Percentiles rank a stretch among this genome's conserved stretches.
phyloP scores from a whole-genome alignment of 164 flowering plant species.

The Kalanchoe fedtschenkoi region DNA sequence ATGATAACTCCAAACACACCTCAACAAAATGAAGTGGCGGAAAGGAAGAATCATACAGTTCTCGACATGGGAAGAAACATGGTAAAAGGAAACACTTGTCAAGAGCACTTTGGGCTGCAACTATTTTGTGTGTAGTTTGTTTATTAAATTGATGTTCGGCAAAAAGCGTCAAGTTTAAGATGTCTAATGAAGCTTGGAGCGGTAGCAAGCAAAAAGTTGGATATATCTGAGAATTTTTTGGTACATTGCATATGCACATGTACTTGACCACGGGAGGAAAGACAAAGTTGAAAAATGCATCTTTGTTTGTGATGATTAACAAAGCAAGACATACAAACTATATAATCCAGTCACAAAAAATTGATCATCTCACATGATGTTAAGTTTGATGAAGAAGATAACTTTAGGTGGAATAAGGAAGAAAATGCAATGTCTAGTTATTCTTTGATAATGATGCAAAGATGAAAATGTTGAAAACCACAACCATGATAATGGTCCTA shows the following conservation, averaged over 20 bases:
- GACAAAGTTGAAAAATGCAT: not conserved
- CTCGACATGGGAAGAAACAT: not conserved
- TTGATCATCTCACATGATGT: not conserved
- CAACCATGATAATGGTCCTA: not conserved
- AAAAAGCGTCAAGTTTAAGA: not conserved
- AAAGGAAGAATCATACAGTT: not conserved
- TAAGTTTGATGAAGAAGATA: not conserved
- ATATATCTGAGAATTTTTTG: not conserved
- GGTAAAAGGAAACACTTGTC: not conserved
- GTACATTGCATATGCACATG: not conserved
- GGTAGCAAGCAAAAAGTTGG: not conserved
- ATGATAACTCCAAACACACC: not conserved
- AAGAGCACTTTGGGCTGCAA: not conserved
- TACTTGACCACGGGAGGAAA: not conserved
- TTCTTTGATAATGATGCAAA: not conserved
- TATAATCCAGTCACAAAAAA: not conserved
- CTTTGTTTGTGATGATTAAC: not conserved
- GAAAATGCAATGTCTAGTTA: not conserved
- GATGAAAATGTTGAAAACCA: not conserved
- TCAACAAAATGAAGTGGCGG: not conserved
- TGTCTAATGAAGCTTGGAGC: not conserved
- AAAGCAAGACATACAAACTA: not conserved
- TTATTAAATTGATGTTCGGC: not conserved
- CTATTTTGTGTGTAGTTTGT: not conserved
- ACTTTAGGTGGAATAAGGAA: not conserved